These are phyloP conservation scores for Hymenoscyphus repandus DNA, from an alignment of 2,329 filamentous ascomycete genomes.

Conservation along the genomic window DNA sequence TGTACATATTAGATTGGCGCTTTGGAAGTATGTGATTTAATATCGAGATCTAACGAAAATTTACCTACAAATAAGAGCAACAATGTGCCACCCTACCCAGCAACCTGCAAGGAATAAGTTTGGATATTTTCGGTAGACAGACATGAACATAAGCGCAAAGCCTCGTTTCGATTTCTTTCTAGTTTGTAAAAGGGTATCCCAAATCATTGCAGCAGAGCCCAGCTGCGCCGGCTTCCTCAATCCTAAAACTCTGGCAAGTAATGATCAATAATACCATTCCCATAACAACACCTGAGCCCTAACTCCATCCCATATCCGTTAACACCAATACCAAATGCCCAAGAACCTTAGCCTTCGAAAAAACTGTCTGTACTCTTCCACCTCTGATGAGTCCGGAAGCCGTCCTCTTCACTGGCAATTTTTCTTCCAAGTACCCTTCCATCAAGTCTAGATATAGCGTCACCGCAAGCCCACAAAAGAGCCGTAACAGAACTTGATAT, in stretches of 20 bases:
- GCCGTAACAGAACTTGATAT: slow-evolving; percentile 14
- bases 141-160: background rate
- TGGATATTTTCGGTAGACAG: no score
- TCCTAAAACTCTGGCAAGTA: background rate
- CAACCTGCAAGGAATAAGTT: no score
- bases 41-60: no score
- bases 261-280: background rate
- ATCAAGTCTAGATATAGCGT: slow-evolving; percentile 12
- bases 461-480: slow-evolving; percentile 15
- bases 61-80: no score
- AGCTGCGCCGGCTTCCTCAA: background rate
- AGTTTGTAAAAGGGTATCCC: background rate
- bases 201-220: background rate
- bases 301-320: background rate
- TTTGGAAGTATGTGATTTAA: no score
- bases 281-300: background rate
- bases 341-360: slow-evolving; percentile 7
- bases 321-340: background rate
- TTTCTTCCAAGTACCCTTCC: slow-evolving; percentile 11
- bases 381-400: slow-evolving; percentile 3
- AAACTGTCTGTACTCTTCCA: slow-evolving; percentile 16
- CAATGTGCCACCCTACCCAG: no score
- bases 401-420: background rate
- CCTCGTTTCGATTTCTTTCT: background rate
- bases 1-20: no score